These are phyloP conservation scores for Diaporthe ilicicola DNA, from an alignment of 2,329 filamentous ascomycete genomes.

Conservation along the genomic window DNA sequence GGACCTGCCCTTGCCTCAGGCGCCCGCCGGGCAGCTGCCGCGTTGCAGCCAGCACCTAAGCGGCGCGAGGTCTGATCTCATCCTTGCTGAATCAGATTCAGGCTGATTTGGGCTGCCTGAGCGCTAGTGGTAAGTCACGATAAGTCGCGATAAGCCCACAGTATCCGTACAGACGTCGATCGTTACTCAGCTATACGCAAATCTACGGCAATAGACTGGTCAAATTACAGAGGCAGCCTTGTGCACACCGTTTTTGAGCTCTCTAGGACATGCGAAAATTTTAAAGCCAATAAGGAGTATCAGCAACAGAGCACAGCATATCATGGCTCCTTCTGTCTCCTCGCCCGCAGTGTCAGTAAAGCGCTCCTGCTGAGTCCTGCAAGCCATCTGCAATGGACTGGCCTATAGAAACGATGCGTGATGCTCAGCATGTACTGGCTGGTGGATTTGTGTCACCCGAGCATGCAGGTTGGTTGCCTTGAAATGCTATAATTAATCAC, in stretches of 20 bases:
- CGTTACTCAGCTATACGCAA: neutral
- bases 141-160: constrained; percentile 23
- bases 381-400: neutral
- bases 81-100: constrained; percentile 23
- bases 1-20: constrained; percentile 3
- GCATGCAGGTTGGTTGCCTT: too few relatives aligned
- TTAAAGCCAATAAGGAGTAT: too few relatives aligned
- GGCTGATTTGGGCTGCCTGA: constrained; percentile 5
- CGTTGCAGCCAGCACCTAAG: constrained; percentile 21
- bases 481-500: too few relatives aligned
- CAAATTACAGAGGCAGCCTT: neutral
- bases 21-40: neutral
- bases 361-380: neutral
- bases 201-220: too few relatives aligned
- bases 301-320: too few relatives aligned
- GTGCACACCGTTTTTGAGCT: neutral
- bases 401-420: too few relatives aligned
- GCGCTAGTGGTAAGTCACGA: constrained; percentile 25
- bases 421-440: neutral
- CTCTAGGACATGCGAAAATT: too few relatives aligned
- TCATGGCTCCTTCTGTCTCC: too few relatives aligned
- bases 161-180: neutral
- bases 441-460: neutral
- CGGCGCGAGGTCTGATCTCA: constrained; percentile 15
- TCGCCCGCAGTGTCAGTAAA: neutral